Conservation (phyloP, 345 rosid genomes). For the Lenwebbia sp. region DNA sequence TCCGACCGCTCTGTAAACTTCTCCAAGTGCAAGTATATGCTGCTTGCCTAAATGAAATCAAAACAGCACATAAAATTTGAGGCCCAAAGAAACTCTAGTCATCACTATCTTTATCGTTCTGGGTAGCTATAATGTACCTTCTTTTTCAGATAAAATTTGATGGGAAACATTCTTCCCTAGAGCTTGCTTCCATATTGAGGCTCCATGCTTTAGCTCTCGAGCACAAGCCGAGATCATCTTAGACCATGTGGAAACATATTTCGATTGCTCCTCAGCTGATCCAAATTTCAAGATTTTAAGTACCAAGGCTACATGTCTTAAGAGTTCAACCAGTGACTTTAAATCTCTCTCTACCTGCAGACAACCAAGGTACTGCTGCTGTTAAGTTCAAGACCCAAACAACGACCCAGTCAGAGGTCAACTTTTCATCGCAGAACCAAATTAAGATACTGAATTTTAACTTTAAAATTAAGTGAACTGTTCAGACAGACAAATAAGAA, state of each 20-base stretch:
- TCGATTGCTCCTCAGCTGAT: slow-evolving; percentile 39
- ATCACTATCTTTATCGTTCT: neutral
- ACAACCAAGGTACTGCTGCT: slow-evolving; percentile 6
- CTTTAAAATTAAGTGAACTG: neutral
- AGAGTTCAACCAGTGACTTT: slow-evolving; percentile 42
- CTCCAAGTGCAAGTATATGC: slow-evolving; percentile 58
- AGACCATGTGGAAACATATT: slow-evolving; percentile 56
- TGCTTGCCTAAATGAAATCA: slow-evolving; percentile 42
- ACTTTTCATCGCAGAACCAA: neutral
- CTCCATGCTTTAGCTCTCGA: slow-evolving; percentile 69
- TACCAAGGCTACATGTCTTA: slow-evolving; percentile 30
- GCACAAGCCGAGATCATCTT: slow-evolving; percentile 48
- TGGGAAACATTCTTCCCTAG: slow-evolving; percentile 28
- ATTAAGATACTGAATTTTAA: neutral
- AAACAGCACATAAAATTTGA: neutral
- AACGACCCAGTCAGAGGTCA: neutral
- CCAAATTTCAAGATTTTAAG: slow-evolving; percentile 50
- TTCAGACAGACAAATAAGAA: neutral
- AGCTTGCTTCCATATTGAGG: slow-evolving; percentile 62
- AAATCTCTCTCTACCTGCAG: slow-evolving; percentile 58
- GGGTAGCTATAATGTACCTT: slow-evolving; percentile 27
- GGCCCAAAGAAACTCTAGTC: neutral
- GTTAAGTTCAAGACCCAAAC: neutral
- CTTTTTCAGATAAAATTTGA: slow-evolving; percentile 36
- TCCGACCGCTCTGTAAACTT: slow-evolving; percentile 64